Evolutionary conservation across 108 stramenopile genomes (phyloP).

Genomic region (Fragilariopsis cylindrus): DNA sequence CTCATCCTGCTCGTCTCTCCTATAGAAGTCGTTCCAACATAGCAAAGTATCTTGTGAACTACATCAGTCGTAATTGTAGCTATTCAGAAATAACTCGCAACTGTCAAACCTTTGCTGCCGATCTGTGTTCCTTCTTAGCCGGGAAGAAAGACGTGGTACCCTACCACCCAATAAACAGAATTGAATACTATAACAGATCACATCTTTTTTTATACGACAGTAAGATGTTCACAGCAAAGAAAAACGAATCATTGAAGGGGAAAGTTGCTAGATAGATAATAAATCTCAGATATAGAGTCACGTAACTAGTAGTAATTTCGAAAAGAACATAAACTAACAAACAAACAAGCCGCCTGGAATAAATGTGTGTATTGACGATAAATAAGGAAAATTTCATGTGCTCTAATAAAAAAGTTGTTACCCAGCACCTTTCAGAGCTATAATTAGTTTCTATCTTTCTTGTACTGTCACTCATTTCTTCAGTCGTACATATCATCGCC

Average conservation of each 20-base stretch:
- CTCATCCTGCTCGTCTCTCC: slow-evolving; percentile 53
- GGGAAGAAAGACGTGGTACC: slow-evolving; percentile 66
- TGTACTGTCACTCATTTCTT: slow-evolving; percentile 8
- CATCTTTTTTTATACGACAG: slow-evolving; percentile 69
- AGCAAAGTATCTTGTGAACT: slow-evolving; percentile 67
- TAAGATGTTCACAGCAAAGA: slow-evolving; percentile 31
- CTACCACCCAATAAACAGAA: slow-evolving; percentile 57
- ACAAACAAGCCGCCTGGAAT: slow-evolving; percentile 7
- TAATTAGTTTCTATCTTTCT: neutral
- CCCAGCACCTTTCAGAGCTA: neutral
- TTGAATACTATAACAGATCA: slow-evolving; percentile 55
- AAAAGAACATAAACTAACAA: slow-evolving; percentile 20
- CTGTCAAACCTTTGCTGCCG: slow-evolving; percentile 75
- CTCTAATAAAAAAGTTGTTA: slow-evolving; percentile 4
- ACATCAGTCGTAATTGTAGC: slow-evolving; percentile 49
- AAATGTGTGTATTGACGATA: neutral
- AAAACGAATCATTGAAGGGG: slow-evolving; percentile 18
- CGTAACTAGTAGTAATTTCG: slow-evolving; percentile 7
- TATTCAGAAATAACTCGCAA: slow-evolving; percentile 67
- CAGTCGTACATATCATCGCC: slow-evolving; percentile 88
- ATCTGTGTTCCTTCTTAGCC: slow-evolving; percentile 60
- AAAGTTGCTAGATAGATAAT: slow-evolving; percentile 25
- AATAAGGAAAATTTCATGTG: neutral
- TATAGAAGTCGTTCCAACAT: slow-evolving; percentile 51
- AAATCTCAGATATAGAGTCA: neutral